These are phyloP conservation scores for Populus euphratica DNA, from an alignment of 345 rosid genomes.

Conservation along the genomic window DNA sequence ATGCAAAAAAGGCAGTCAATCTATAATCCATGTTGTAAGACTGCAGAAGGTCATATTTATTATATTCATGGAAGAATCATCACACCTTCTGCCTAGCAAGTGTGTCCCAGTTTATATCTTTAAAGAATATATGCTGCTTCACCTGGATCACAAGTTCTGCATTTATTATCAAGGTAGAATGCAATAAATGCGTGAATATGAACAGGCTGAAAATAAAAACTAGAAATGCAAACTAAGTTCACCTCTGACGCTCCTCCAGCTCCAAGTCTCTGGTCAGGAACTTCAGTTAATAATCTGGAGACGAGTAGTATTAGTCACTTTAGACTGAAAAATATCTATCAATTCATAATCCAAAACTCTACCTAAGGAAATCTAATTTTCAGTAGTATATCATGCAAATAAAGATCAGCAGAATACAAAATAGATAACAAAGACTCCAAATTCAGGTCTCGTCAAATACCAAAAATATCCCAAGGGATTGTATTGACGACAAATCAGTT, in stretches of 20 bases:
- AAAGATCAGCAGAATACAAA: neutral
- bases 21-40: neutral
- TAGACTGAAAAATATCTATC: neutral
- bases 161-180: constrained; percentile 11
- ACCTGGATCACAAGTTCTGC: constrained; percentile 49
- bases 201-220: constrained; percentile 4
- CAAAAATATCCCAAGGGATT: neutral
- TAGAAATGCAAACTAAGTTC: constrained; percentile 18
- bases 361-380: neutral
- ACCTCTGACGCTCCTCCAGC: constrained; percentile 95
- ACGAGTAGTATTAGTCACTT: constrained; percentile 7
- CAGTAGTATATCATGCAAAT: neutral
- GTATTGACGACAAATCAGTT: neutral
- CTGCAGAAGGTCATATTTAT: neutral
- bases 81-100: constrained; percentile 93
- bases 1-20: constrained; percentile 15
- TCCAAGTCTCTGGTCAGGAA: constrained; percentile 97
- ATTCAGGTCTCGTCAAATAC: neutral
- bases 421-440: neutral
- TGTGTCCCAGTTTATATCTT: constrained; percentile 94
- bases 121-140: constrained; percentile 85
- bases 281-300: constrained; percentile 89
- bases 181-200: neutral
- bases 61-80: neutral
- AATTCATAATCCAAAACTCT: neutral